Percentiles rank a stretch among this genome's conserved stretches.
phyloP scores from a whole-genome alignment of 768 basidiomycete species.

The Auricularia cornea region DNA sequence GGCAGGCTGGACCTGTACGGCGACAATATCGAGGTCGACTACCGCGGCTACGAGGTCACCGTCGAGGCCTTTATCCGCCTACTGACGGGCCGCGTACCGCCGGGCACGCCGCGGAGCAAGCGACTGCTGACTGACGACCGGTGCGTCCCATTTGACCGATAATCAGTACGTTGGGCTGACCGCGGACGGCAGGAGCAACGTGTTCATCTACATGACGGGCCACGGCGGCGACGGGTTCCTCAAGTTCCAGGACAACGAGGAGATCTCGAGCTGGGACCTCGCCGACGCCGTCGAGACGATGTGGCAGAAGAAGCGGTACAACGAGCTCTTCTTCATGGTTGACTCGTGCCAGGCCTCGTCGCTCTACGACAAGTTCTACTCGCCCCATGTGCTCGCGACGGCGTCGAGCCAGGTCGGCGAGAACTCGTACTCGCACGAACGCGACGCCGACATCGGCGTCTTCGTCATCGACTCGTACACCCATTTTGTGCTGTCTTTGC shows the following conservation, averaged over 20 bases:
- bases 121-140: conserved; percentile 83
- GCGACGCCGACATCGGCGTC: conserved; percentile 90
- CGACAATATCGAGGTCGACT: conserved; percentile 96
- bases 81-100: conserved; percentile 74
- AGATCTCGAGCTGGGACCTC: conserved; percentile 94
- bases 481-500: conserved; percentile 81
- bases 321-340: conserved; percentile 95
- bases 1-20: conserved; percentile 82
- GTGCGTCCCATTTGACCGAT: too few relatives aligned
- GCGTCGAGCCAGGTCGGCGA: conserved; percentile 79
- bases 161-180: too few relatives aligned
- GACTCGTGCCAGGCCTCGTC: conserved; percentile 98
- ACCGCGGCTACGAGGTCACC: conserved; percentile 95
- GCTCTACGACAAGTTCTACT: conserved; percentile 89
- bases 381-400: conserved; percentile 86
- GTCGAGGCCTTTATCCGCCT: conserved; percentile 94
- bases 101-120: conserved; percentile 84
- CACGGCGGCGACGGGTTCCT: conserved; percentile 98
- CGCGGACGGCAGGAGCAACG: conserved; percentile 44
- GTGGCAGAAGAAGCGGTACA: conserved; percentile 95
- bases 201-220: conserved; percentile 98
- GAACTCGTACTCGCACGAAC: conserved; percentile 95
- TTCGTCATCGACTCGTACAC: conserved; percentile 94
- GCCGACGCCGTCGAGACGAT: conserved; percentile 98
- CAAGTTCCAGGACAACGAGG: conserved; percentile 98